Evolutionary conservation across 352 stramenopile genomes (phyloP).

Genomic region (Thraustochytrium aureum): DNA sequence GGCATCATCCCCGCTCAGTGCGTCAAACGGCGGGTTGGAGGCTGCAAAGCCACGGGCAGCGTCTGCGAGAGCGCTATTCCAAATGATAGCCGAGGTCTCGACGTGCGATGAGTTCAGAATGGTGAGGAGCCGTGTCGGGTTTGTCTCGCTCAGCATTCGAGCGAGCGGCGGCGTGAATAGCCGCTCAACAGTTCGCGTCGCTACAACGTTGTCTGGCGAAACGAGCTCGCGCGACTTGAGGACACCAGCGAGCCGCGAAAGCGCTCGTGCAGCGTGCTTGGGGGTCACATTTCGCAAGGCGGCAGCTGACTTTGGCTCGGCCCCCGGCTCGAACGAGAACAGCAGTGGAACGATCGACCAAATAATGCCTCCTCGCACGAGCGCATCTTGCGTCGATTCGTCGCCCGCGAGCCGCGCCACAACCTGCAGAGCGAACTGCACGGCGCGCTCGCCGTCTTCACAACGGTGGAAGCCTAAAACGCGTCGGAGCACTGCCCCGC

Average conservation of each 20-base stretch:
- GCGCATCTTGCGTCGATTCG: not conserved
- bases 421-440: slow-evolving; percentile 35
- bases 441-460: not conserved
- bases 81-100: slow-evolving; percentile 6
- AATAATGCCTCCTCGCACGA: slow-evolving; percentile 11
- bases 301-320: not conserved
- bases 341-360: slow-evolving; percentile 18
- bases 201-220: not conserved
- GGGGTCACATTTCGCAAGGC: not conserved
- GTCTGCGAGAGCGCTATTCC: not conserved
- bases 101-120: not conserved
- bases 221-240: not conserved
- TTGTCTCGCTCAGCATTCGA: slow-evolving; percentile 3
- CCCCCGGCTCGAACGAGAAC: not conserved
- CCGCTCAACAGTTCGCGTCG: not conserved
- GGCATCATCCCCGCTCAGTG: not conserved
- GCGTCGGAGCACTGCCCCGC: not conserved
- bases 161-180: not conserved
- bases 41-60: not conserved
- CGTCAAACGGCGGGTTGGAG: not conserved
- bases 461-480: not conserved
- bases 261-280: not conserved
- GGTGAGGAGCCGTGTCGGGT: slow-evolving; percentile 12
- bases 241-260: not conserved
- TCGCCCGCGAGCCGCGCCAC: slow-evolving; percentile 35